Conservation (phyloP, 176 grass and related monocot genomes). For the Alopecurus myosuroides region DNA sequence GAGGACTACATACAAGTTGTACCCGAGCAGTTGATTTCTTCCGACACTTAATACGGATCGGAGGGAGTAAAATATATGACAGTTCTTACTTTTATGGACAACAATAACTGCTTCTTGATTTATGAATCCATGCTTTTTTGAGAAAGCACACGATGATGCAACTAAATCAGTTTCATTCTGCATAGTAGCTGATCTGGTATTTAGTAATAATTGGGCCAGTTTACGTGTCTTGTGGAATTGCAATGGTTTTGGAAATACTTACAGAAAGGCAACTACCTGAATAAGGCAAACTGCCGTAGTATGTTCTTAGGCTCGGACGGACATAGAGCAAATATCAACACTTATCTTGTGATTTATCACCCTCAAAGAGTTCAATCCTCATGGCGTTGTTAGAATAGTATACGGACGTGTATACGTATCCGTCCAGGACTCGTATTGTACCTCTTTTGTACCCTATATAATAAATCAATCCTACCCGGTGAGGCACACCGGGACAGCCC, state of each 20-base stretch:
- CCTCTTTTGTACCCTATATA: no score
- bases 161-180: conserved; percentile 12
- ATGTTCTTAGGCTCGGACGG: not conserved
- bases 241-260: conserved; percentile 7
- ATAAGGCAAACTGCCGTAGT: not conserved
- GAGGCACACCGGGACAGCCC: no score
- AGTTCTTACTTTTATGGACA: conserved; percentile 31
- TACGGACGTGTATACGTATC: no score
- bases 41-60: no score
- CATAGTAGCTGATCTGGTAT: not conserved
- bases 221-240: not conserved
- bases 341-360: not conserved
- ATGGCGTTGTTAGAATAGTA: no score
- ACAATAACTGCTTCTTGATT: not conserved
- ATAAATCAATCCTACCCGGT: no score
- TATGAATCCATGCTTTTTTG: conserved; percentile 37
- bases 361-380: not conserved
- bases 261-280: not conserved
- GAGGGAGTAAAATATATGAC: not conserved
- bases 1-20: no score
- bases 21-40: no score
- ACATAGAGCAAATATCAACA: not conserved
- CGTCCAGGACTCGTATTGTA: no score
- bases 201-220: not conserved
- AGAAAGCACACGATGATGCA: conserved; percentile 9